Base-by-base conservation (phyloP, 2,329 filamentous ascomycete genomes). In the Westerdykella aurantiaca region DNA sequence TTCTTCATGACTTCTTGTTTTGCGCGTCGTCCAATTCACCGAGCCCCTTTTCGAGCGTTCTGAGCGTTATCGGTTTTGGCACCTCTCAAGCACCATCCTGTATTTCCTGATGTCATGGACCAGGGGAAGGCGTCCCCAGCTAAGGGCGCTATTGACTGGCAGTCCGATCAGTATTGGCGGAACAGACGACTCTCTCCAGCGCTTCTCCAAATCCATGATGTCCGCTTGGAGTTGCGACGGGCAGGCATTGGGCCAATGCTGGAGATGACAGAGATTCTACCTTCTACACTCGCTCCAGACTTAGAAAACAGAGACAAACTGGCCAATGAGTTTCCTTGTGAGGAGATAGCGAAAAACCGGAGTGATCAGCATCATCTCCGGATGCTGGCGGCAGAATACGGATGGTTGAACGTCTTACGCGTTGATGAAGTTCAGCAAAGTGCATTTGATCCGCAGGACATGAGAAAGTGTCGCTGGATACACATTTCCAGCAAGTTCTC, bases 401-500 rank as follows among this genome's bases (percentile, higher is more conserved):
- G 70, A n/a, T 72, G 69, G 70, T 60, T 71, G 50, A 63, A 68
- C 29, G 56, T 59, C 38, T 44, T 72, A 33, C 55, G 69, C 16
- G 57, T 65, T 17, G 47, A 55, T 16, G 51, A 51, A 3, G 56
- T 62, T n/a, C 65, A 71, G 44, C 43, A 56, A 14, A 43, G 50
- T 25, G 47, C 57, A 21, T 50, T 47, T 22, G 64, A 68, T 37
- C 43, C 58, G 11, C 45, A 55, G 17, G 46, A 63, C 16, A 46
- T 44, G 6, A 47, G 58, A 17, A 69, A 69, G 45, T 67, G 61
- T 45, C 56, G 68, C 16, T 71, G 69, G 69, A 68, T 71, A 46
- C 69, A 71, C 44, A 68, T 69, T 31, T 69, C 68, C 0, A 68
- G 64, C 50, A 70, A 69, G 41, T 69, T 64, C 38, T 61, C 69